Percentiles rank a stretch among this genome's conserved stretches.
phyloP scores from a whole-genome alignment of 148 eudicot species.

The Pharnaceum exiguum region DNA sequence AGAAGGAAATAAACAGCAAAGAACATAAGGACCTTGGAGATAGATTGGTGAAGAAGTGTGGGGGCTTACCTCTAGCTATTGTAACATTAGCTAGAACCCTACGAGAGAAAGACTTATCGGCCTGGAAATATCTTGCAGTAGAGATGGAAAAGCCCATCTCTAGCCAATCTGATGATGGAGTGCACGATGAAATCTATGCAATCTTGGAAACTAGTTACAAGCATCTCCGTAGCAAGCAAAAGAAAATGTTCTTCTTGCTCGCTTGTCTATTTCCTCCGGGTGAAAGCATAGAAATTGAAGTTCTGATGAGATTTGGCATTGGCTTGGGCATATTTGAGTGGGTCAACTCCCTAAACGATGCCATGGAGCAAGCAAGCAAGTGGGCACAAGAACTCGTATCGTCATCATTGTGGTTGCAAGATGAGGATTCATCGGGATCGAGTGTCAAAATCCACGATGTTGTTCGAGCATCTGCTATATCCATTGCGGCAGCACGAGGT shows the following conservation, averaged over 20 bases:
- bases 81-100: constrained; percentile 5
- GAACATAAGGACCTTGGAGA: background rate
- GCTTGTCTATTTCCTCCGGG: constrained; percentile 5
- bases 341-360: constrained; percentile 5
- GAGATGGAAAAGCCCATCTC: constrained; percentile 14
- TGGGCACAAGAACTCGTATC: no score
- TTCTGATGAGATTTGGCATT: constrained; percentile 10
- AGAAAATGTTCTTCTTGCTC: constrained; percentile 7
- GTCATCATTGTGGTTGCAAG: no score
- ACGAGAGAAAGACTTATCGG: background rate
- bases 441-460: no score
- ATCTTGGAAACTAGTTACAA: background rate
- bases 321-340: constrained; percentile 4
- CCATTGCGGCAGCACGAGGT: no score
- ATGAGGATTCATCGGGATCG: no score
- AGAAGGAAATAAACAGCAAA: background rate
- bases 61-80: constrained; percentile 13
- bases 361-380: background rate
- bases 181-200: background rate
- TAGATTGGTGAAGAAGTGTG: constrained; percentile 5
- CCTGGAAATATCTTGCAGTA: constrained; percentile 5
- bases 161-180: background rate
- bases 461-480: no score
- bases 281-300: background rate
- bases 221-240: background rate